Conservation (phyloP, 1,139 yeast genomes). For the Saccharomycopsis hybrid region DNA sequence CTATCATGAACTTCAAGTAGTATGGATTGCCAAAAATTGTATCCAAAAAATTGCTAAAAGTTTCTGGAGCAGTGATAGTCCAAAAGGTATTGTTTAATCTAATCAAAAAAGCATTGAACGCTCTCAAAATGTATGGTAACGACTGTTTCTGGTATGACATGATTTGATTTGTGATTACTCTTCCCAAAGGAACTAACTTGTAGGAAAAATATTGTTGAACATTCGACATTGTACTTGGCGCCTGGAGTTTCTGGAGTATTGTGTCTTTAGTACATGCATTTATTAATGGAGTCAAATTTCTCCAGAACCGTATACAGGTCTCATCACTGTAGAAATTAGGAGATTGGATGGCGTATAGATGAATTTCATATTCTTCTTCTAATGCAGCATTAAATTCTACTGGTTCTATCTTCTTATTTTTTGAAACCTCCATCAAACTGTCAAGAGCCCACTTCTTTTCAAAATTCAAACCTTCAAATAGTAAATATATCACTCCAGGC, state of each 20-base stretch:
- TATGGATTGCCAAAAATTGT: constrained; percentile 42
- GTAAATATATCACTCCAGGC: constrained; percentile 47
- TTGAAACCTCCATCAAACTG: constrained; percentile 27
- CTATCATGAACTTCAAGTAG: constrained; percentile 25
- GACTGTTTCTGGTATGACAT: constrained; percentile 48
- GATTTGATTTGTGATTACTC: constrained; percentile 43
- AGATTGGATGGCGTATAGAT: constrained; percentile 48
- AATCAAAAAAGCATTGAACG: constrained; percentile 37
- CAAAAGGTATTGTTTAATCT: constrained; percentile 43
- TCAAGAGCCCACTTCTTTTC: constrained; percentile 43
- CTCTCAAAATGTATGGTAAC: constrained; percentile 46
- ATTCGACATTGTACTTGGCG: constrained; percentile 40
- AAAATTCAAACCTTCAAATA: constrained; percentile 45
- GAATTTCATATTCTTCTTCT: constrained; percentile 47
- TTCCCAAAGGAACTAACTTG: constrained; percentile 39
- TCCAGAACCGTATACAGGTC: constrained; percentile 49
- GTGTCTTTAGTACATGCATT: constrained; percentile 36
- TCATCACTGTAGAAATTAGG: constrained; percentile 40
- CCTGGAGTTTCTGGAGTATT: constrained; percentile 35
- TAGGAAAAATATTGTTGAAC: constrained; percentile 36
- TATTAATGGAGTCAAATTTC: constrained; percentile 37
- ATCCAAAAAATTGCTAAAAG: constrained; percentile 48
- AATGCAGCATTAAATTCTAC: constrained; percentile 33
- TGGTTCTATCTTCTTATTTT: constrained; percentile 21
- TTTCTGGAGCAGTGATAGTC: constrained; percentile 44